These are phyloP conservation scores for Pecoramyces ruminantium DNA, from an alignment of 192 early-diverging fungal species.

Conservation along the genomic window DNA sequence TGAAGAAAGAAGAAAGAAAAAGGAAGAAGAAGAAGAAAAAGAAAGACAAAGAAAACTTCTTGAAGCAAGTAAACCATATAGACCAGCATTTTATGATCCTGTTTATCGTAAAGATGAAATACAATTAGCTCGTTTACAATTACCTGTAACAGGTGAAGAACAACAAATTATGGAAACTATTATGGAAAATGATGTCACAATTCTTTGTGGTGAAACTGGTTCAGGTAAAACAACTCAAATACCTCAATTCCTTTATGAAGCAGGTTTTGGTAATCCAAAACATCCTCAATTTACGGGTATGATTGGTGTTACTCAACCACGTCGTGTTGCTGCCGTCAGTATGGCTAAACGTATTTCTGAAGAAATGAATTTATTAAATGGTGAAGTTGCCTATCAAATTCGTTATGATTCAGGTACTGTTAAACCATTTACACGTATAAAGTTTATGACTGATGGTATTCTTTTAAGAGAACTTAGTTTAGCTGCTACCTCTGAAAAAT, in stretches of 20 bases:
- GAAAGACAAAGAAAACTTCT: not conserved
- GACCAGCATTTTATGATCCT: conserved; percentile 44
- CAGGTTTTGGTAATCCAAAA: conserved; percentile 81
- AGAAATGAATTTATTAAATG: conserved; percentile 61
- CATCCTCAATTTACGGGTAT: conserved; percentile 58
- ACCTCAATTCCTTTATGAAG: conserved; percentile 94
- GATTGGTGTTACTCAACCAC: conserved; percentile 94
- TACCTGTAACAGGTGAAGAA: conserved; percentile 88
- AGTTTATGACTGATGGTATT: conserved; percentile 99
- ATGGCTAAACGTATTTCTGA: conserved; percentile 89
- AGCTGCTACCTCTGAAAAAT: not conserved
- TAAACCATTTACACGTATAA: conserved; percentile 61
- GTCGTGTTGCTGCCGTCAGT: conserved; percentile 89
- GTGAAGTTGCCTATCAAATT: conserved; percentile 42
- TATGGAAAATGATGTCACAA: conserved; percentile 59
- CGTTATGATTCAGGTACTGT: conserved; percentile 74
- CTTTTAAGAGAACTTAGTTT: conserved; percentile 72
- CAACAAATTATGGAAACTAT: conserved; percentile 98
- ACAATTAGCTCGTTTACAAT: conserved; percentile 51
- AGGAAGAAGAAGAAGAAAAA: not conserved
- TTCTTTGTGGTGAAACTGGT: conserved; percentile 97
- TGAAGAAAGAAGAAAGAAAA: not conserved
- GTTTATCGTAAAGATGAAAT: conserved; percentile 60
- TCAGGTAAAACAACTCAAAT: conserved; percentile 92
- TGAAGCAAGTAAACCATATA: not conserved